Evolutionary conservation across 495 filamentous ascomycete species (phyloP).

Genomic region (Neurospora pannonica): DNA sequence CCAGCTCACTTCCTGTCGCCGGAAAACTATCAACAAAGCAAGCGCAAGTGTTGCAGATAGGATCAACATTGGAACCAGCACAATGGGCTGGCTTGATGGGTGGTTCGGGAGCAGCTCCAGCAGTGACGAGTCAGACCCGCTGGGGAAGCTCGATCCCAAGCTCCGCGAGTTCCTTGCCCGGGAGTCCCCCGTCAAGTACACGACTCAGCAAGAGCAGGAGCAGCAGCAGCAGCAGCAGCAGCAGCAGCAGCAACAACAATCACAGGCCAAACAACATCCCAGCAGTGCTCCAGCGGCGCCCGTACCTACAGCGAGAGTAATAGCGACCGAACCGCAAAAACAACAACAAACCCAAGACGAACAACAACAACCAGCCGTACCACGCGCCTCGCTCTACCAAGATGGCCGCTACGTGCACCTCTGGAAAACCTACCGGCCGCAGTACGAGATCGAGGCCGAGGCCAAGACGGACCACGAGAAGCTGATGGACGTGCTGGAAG

Average conservation of each 20-base stretch:
- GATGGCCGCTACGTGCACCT: constrained; percentile 92
- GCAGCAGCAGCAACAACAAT: constrained; percentile 1
- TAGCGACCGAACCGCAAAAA: not conserved
- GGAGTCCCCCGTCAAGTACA: constrained; percentile 72
- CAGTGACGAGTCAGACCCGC: constrained; percentile 50
- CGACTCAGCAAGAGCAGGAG: constrained; percentile 13
- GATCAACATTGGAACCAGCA: not conserved
- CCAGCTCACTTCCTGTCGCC: not conserved
- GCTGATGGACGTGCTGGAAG: constrained; percentile 65
- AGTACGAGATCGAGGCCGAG: constrained; percentile 49
- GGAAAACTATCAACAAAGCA: not conserved
- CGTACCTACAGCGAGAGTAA: not conserved
- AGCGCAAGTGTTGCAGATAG: not conserved
- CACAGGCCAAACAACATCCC: not conserved
- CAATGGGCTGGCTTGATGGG: constrained; percentile 64
- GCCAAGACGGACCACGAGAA: constrained; percentile 62
- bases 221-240: not conserved
- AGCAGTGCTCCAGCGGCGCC: not conserved
- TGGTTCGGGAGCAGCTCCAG: constrained; percentile 25
- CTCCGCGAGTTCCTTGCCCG: constrained; percentile 76
- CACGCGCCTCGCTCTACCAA: constrained; percentile 35
- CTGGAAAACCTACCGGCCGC: constrained; percentile 79
- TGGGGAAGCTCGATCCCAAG: constrained; percentile 72
- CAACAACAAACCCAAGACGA: no score
- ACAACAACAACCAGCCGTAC: constrained; percentile 11